Base-by-base conservation (phyloP, 257 asterid genomes). In the Fraxinus cuspidata region DNA sequence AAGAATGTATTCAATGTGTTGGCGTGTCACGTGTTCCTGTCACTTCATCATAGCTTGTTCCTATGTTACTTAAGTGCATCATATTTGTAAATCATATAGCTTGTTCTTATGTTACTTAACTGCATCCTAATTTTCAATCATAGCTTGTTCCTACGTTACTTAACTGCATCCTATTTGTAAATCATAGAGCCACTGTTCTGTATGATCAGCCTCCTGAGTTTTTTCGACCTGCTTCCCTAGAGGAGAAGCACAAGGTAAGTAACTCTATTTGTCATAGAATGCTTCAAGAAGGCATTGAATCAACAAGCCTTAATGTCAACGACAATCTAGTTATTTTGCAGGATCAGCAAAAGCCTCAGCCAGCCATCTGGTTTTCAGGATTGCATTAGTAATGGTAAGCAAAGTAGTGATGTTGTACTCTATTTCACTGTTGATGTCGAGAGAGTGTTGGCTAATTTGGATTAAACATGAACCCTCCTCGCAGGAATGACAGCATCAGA, bases 181-280 rank as follows among this genome's bases (percentile, higher is more conserved):
- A 49, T 80, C 80, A 70, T 81, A 95, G 99, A 77, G 98, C 99
- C 81, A 84, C 96, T 70, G 97, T 94, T 83, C 85, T 94, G 42
- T 94, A 92, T 77, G 99, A 94, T 83, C 98, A 91, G 79, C 94
- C 99, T 77, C 99, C 99, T 74, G 99, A 95, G 76, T 90, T 95
- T 85, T 95, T 95, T 71, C 91, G 82, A 25, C 97, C 97, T 67
- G 86, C 99, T 78, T 86, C 92, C 79, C 90, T 90, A 3, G 85
- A 78, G 77, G 96, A 90, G 88, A 93, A 86, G 85, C 99, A 95
- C 79, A 74, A 87, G 84, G 99, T 95, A 85, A 89, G 89, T 74
- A 65, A 80, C 82, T 74, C 66, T 70, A 37, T 29, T 16, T 70
- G 64, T 18, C 42, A n/a, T 15, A 53, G 53, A 81, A 83, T 68